Conservation (phyloP, 805 yeast species). For the Zygoascus biomembranicola region DNA sequence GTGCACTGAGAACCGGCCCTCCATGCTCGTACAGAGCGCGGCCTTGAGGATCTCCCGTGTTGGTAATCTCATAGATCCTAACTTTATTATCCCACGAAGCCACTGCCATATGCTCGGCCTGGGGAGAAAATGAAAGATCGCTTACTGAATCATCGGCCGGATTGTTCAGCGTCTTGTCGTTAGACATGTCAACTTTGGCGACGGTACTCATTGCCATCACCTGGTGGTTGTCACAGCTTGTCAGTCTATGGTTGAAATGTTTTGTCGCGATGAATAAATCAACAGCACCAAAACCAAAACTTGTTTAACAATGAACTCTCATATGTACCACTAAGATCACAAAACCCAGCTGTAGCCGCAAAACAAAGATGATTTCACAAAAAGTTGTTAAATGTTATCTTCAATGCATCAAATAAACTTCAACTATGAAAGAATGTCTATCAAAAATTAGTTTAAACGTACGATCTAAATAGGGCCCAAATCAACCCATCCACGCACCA, state of each 20-base stretch:
- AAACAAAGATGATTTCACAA: too few relatives aligned
- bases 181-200: constrained; percentile 10
- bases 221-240: not conserved
- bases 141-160: constrained; percentile 91
- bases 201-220: not conserved
- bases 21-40: constrained; percentile 85
- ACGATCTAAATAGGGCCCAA: constrained; percentile 5
- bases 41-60: constrained; percentile 73
- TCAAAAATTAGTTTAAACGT: too few relatives aligned
- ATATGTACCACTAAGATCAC: not conserved
- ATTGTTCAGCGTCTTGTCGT: constrained; percentile 38
- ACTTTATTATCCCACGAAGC: constrained; percentile 95
- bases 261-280: not conserved
- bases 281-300: not conserved
- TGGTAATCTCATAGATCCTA: constrained; percentile 77
- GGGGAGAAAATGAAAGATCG: constrained; percentile 79
- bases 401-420: too few relatives aligned
- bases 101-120: constrained; percentile 69
- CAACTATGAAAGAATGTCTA: too few relatives aligned
- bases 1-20: constrained; percentile 73
- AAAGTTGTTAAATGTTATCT: too few relatives aligned
- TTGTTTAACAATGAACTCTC: not conserved
- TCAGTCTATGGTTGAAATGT: not conserved
- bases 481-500: constrained; percentile 29
- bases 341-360: not conserved